A percentile compares a stretch with the other conserved stretches of the same genome.
These are phyloP conservation scores for Cicer judaicum DNA, from an alignment of 306 rosid genomes.

Conservation along the genomic window DNA sequence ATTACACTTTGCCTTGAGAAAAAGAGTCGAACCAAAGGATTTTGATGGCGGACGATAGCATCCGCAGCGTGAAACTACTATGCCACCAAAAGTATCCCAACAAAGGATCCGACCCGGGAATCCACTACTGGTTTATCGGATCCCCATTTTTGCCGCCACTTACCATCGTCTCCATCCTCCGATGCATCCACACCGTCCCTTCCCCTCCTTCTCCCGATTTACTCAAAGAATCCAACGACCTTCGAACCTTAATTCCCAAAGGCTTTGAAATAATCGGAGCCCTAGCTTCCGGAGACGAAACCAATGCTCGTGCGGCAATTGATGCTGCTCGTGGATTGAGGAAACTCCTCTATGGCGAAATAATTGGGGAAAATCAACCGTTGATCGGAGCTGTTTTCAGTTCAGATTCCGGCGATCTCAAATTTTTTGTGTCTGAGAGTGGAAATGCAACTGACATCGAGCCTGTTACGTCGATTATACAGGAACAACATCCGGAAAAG, in stretches of 20 bases:
- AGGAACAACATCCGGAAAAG: conserved; percentile 63
- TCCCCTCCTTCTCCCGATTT: conserved; percentile 55
- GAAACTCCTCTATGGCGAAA: conserved; percentile 51
- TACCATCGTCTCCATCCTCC: conserved; percentile 73
- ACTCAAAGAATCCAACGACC: conserved; percentile 70
- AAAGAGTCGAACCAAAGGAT: background rate
- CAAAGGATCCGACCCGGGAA: conserved; percentile 53
- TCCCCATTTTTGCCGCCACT: conserved; percentile 84
- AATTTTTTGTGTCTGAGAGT: conserved; percentile 59
- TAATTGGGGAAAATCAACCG: conserved; percentile 37
- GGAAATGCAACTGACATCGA: conserved; percentile 45
- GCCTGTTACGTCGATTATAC: conserved; percentile 46
- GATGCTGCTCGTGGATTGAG: conserved; percentile 58
- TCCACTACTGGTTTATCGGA: conserved; percentile 83
- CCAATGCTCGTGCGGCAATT: conserved; percentile 53
- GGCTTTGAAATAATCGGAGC: conserved; percentile 84
- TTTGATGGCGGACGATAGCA: conserved; percentile 39
- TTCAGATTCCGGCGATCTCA: conserved; percentile 47
- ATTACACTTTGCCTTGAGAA: background rate
- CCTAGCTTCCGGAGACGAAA: conserved; percentile 51
- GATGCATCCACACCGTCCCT: conserved; percentile 57
- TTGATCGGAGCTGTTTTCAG: conserved; percentile 68
- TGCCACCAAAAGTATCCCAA: conserved; percentile 57
- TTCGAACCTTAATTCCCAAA: conserved; percentile 64
- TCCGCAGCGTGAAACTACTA: conserved; percentile 54